phyloP scores from a whole-genome alignment of 305 asterid genomes.

The Stenogyne calaminthoides region DNA sequence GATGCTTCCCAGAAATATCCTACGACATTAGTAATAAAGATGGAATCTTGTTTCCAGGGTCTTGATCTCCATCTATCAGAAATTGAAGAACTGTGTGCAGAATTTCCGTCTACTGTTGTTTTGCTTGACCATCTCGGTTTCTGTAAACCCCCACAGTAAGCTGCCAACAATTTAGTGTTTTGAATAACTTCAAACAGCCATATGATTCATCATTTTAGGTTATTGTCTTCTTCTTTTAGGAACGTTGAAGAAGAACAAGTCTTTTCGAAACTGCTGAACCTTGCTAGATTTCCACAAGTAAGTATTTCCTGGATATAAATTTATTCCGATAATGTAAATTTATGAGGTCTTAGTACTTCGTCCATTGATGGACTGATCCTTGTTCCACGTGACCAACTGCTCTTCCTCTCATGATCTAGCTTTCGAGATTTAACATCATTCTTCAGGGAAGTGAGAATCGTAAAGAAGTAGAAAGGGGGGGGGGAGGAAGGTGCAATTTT shows the following conservation, averaged over 20 bases:
- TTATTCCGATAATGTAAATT: background rate
- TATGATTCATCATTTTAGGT: background rate
- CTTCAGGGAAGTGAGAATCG: background rate
- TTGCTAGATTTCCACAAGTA: constrained; percentile 86
- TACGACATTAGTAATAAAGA: background rate
- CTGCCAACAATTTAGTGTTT: constrained; percentile 18
- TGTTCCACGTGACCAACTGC: background rate
- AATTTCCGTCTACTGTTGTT: constrained; percentile 79
- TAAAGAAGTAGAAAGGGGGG: background rate
- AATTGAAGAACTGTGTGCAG: constrained; percentile 72
- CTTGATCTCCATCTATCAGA: constrained; percentile 72
- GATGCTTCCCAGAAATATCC: constrained; percentile 7
- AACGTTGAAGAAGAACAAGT: constrained; percentile 51
- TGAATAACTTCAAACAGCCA: constrained; percentile 1
- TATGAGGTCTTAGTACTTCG: background rate
- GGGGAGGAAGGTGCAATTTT: too few species aligned
- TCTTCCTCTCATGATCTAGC: background rate
- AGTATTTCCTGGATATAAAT: constrained; percentile 17
- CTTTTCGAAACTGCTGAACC: constrained; percentile 56
- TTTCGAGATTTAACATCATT: background rate
- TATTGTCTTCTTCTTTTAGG: constrained; percentile 41
- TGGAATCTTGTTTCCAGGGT: constrained; percentile 58
- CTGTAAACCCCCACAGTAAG: constrained; percentile 92
- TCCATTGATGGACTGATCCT: background rate
- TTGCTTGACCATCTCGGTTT: constrained; percentile 83